Base-by-base conservation (phyloP, 2,329 filamentous ascomycete species). In the Zymoseptoria pseudotritici region DNA sequence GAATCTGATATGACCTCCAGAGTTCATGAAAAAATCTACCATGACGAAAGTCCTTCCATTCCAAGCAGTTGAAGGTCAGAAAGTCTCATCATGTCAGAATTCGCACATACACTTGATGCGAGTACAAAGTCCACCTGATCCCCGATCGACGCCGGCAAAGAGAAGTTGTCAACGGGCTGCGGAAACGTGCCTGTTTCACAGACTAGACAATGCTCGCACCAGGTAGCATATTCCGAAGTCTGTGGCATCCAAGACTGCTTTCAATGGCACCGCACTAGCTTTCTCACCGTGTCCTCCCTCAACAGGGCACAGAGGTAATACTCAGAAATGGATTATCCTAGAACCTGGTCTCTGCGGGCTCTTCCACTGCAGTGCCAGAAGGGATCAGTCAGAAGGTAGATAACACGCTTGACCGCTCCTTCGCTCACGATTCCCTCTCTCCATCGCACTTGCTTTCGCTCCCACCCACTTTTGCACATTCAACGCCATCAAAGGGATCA, bases 291-390 rank as follows among this genome's bases (percentile, higher is more conserved):
- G 60, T 54, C 50, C 59, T 59, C 53, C 53, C 36, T 46, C 36
- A 46, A 61, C 61, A 60, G 50, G 62, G 57, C 64, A 64, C 62
- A 64, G 57, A 56, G 63, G 61, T 58, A 52, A 60, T 56, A 59
- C 49, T 51, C 50, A 46, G 26, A 46, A 49, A 50, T 9, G 54
- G 57, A 57, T 53, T 54, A 56, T 50, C 55, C 60, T 57, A 56
- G 59, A 61, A 62, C 60, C 49, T 63, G 54, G 26, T 56, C 22
- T 36, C 57, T 54, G 53, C 59, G 1, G 20, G 53, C 22, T 31
- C 21, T 21, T 22, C 20, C 22, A 53, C 8, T 22, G 49, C 53
- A 42, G 50, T 49, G 31, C 36, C 49, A 10, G 4, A 51, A 17
- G 11, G 53, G 22, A 31, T 20, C 53, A 52, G 26, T 20, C 53